phyloP scores from a whole-genome alignment of 2,329 filamentous ascomycete genomes.

The Clonostachys solani region DNA sequence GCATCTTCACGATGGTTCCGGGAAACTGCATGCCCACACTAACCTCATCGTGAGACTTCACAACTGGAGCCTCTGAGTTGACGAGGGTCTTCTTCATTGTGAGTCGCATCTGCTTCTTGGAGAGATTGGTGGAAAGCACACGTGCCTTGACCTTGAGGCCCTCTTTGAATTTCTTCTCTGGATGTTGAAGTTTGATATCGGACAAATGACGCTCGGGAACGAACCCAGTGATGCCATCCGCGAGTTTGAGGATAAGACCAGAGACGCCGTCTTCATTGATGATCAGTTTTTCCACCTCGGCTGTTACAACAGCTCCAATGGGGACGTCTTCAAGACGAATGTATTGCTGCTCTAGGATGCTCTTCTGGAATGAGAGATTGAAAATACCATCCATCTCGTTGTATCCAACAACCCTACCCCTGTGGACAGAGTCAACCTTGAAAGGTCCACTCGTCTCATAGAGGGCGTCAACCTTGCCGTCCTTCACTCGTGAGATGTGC shows the following conservation, averaged over 20 bases:
- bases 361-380: conserved; percentile 78
- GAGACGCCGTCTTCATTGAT: conserved; percentile 73
- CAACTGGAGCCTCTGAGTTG: conserved; percentile 78
- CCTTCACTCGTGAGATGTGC: conserved; percentile 88
- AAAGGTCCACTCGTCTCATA: conserved; percentile 74
- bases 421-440: conserved; percentile 73
- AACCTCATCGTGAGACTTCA: conserved; percentile 74
- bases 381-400: conserved; percentile 84
- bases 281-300: conserved; percentile 79
- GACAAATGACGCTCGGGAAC: conserved; percentile 86
- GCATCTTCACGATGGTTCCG: conserved; percentile 81
- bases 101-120: conserved; percentile 75
- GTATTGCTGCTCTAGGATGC: conserved; percentile 80
- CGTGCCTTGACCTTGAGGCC: conserved; percentile 80
- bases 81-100: conserved; percentile 94
- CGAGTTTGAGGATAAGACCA: conserved; percentile 77
- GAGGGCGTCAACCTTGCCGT: conserved; percentile 82
- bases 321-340: conserved; percentile 88
- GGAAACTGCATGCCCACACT: conserved; percentile 72
- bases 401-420: conserved; percentile 79
- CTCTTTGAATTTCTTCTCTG: conserved; percentile 93
- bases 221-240: conserved; percentile 84
- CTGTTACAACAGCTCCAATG: conserved; percentile 75
- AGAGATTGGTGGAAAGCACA: conserved; percentile 74
- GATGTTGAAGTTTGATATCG: conserved; percentile 82